Percentiles rank a stretch among this genome's conserved stretches.
These are phyloP conservation scores for Paralagenidium karlingii DNA, from an alignment of 352 stramenopile species.

Conservation along the genomic window DNA sequence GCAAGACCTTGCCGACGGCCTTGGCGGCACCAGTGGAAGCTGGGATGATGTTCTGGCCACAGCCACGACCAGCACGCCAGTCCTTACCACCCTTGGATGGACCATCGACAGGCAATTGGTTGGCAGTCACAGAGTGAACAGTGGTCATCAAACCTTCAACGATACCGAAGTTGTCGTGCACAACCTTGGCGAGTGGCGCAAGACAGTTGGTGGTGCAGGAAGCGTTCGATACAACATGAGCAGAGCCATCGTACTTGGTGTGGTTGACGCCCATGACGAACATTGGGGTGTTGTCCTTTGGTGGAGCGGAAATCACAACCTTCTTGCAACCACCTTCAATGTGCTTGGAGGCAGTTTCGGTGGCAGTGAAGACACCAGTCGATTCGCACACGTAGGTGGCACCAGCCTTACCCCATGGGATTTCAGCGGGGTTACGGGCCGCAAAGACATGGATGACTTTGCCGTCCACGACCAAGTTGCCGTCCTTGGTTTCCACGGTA, in stretches of 20 bases:
- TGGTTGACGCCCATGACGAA: conserved; percentile 95
- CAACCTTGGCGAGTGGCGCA: conserved; percentile 34
- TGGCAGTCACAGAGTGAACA: conserved; percentile 47
- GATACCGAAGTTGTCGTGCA: conserved; percentile 50
- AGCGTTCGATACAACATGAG: conserved; percentile 69
- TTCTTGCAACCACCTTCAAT: conserved; percentile 91
- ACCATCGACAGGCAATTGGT: conserved; percentile 92
- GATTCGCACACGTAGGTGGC: conserved; percentile 94
- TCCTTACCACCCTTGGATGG: conserved; percentile 89
- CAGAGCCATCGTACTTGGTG: conserved; percentile 79
- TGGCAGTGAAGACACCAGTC: conserved; percentile 92
- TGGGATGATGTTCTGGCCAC: conserved; percentile 88
- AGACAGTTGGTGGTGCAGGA: conserved; percentile 72
- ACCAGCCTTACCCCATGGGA: conserved; percentile 64
- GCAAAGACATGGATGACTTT: conserved; percentile 29
- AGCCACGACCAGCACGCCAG: conserved; percentile 87
- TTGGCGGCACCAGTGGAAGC: conserved; percentile 66
- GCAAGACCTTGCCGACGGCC: conserved; percentile 25
- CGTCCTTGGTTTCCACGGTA: conserved; percentile 78
- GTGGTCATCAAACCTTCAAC: conserved; percentile 36
- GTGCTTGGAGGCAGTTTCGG: conserved; percentile 71
- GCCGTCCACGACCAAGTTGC: conserved; percentile 50
- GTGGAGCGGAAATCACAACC: conserved; percentile 94
- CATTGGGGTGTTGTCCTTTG: conserved; percentile 89
- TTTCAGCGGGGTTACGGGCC: conserved; percentile 38